Base-by-base conservation (phyloP, 306 rosid species). In the Acacia confusa region DNA sequence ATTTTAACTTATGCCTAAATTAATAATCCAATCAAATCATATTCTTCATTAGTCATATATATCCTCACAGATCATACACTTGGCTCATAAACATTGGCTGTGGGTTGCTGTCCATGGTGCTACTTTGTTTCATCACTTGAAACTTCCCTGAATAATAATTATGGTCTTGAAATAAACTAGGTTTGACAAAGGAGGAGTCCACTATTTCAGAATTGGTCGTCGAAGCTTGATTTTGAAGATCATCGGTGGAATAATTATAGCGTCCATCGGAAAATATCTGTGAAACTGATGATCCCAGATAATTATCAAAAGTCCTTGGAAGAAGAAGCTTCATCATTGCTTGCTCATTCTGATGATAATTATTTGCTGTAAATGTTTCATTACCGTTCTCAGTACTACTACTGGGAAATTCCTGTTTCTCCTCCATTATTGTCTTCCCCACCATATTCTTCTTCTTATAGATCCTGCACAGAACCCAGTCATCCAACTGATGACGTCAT, bases 401-500 rank as follows among this genome's bases (percentile, higher is more conserved):
- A 50, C 75, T 68, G 86, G 45, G 53, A 87, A 79, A 89, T 45
- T 95, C 97, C 58, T 81, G 86, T 82, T 70, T 88, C 14, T 20
- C 63, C 6, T 53, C 63, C 28, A 57, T 57, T 8, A 78, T 27
- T 52, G 87, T 69, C 83, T 92, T 93, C 73, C 73, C 85, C 64
- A 50, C 85, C 67, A 50, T 71, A 19, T 78, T 90, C 86, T 79
- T 92, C 91, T 92, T 96, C 89, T 92, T 93, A 10, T 96, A 96
- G 79, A 96, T 92, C 88, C 99, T 92, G 66, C 98, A 96, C 36
- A 96, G 80, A 19, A 96, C 99, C 99, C 99, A 96, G 79, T 96
- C 99, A 88, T 96, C 99, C 83, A 96, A 77, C 98, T 96, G 94
- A 48, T 84, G 65, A 85, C 87, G 83, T 76, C 83, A 86, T 44